phyloP scores from a whole-genome alignment of 345 rosid genomes.

The Crucihimalaya himalaica region DNA sequence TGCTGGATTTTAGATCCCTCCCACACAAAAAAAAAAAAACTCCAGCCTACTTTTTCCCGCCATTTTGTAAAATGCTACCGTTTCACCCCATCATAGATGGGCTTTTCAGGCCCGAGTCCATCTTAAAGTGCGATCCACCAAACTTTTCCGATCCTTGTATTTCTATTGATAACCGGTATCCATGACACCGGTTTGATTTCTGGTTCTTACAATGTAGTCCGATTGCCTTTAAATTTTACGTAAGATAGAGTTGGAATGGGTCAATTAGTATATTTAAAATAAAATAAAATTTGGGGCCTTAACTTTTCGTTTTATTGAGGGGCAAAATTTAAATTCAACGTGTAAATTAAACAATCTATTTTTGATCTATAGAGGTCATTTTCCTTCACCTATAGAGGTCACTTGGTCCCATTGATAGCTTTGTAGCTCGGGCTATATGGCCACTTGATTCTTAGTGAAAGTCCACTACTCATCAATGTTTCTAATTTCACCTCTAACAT shows the following conservation, averaged over 20 bases:
- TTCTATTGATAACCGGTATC: background rate
- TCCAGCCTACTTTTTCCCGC: conserved; percentile 23
- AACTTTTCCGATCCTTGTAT: background rate
- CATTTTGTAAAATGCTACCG: background rate
- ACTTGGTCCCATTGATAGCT: background rate
- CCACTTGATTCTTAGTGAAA: conserved; percentile 12
- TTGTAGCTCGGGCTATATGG: background rate
- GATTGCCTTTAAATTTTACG: background rate
- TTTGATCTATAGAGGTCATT: background rate
- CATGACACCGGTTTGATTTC: background rate
- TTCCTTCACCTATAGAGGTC: background rate
- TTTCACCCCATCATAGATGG: background rate
- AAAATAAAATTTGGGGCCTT: background rate
- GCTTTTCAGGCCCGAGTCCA: conserved; percentile 17
- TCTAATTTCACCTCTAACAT: background rate
- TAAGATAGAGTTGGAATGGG: background rate
- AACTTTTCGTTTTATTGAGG: background rate
- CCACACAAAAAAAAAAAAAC: conserved; percentile 29
- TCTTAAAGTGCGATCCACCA: background rate
- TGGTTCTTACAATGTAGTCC: background rate
- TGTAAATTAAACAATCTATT: no score
- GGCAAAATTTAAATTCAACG: background rate
- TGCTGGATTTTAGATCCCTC: background rate
- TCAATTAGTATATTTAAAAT: background rate
- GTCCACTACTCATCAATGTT: conserved; percentile 7